Evolutionary conservation across 192 early-diverging fungal genomes (phyloP).

Genomic region (Linnemannia elongata): DNA sequence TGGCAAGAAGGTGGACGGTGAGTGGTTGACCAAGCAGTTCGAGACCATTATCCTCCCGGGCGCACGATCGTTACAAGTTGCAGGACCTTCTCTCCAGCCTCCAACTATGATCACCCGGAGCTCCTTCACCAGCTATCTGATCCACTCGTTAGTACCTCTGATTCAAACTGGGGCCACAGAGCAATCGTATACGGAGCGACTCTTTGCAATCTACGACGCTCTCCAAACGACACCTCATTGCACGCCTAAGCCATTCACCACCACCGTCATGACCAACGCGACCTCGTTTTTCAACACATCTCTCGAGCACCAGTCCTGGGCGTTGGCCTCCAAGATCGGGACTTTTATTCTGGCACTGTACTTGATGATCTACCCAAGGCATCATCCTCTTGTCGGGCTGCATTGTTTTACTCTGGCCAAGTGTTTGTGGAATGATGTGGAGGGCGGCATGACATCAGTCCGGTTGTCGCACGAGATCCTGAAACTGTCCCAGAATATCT

Average conservation of each 20-base stretch:
- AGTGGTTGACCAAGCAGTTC: slow-evolving; percentile 50
- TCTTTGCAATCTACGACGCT: slow-evolving; percentile 29
- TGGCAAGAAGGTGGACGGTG: slow-evolving; percentile 28
- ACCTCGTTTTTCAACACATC: slow-evolving; percentile 59
- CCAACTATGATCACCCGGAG: slow-evolving; percentile 23
- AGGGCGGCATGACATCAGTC: slow-evolving; percentile 43
- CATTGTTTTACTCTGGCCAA: slow-evolving; percentile 63
- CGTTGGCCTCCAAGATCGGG: slow-evolving; percentile 57
- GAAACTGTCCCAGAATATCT: slow-evolving; percentile 23
- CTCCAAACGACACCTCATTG: slow-evolving; percentile 22
- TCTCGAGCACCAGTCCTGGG: slow-evolving; percentile 56
- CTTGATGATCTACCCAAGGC: slow-evolving; percentile 62
- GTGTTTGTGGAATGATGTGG: slow-evolving; percentile 62
- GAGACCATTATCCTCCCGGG: slow-evolving; percentile 42
- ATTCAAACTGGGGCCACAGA: slow-evolving; percentile 29
- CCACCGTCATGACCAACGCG: slow-evolving; percentile 47
- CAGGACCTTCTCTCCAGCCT: slow-evolving; percentile 27
- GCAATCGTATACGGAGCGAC: slow-evolving; percentile 26
- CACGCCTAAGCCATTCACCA: slow-evolving; percentile 50
- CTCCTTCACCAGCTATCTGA: slow-evolving; percentile 40
- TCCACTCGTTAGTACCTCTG: slow-evolving; percentile 51
- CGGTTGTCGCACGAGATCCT: slow-evolving; percentile 40
- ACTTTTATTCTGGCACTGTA: slow-evolving; percentile 62
- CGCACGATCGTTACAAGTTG: slow-evolving; percentile 25
- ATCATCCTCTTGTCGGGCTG: slow-evolving; percentile 63